Evolutionary conservation across 495 filamentous ascomycete genomes (phyloP).

Genomic region (Halenospora varia): DNA sequence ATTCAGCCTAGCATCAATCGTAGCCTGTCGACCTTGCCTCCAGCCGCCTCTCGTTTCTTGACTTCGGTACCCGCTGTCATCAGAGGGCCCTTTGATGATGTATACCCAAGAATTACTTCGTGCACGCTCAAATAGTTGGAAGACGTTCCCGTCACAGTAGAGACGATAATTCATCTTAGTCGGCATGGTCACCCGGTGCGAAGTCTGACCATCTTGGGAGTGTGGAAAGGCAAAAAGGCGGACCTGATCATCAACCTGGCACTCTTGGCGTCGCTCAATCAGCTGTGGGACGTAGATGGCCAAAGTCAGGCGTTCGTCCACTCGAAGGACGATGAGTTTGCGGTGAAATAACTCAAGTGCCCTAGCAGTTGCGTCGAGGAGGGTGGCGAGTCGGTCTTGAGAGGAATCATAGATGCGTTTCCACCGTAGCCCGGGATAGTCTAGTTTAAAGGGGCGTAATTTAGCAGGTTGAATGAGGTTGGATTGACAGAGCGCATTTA

Average conservation of each 20-base stretch:
- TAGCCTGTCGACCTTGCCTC: slow-evolving; percentile 31
- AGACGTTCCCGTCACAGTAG: slow-evolving; percentile 36
- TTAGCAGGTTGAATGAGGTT: slow-evolving; percentile 30
- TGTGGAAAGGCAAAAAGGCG: slow-evolving; percentile 47
- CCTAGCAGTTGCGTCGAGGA: slow-evolving; percentile 30
- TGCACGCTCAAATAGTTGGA: slow-evolving; percentile 41
- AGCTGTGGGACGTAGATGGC: slow-evolving; percentile 46
- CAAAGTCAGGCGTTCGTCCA: slow-evolving; percentile 43
- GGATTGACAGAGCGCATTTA: slow-evolving; percentile 41
- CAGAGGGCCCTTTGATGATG: slow-evolving; percentile 29
- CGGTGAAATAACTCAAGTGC: slow-evolving; percentile 39
- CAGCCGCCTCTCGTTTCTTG: slow-evolving; percentile 28
- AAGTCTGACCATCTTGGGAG: slow-evolving; percentile 33
- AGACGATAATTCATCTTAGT: slow-evolving; percentile 43
- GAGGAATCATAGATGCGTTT: slow-evolving; percentile 39
- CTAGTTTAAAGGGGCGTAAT: slow-evolving; percentile 31
- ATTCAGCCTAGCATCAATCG: slow-evolving; percentile 36
- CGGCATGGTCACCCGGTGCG: slow-evolving; percentile 32
- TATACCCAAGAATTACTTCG: slow-evolving; percentile 42
- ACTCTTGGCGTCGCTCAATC: slow-evolving; percentile 33
- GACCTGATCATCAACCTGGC: slow-evolving; percentile 35
- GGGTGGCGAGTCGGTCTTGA: slow-evolving; percentile 35
- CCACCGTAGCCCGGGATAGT: slow-evolving; percentile 38
- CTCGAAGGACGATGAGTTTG: slow-evolving; percentile 41
- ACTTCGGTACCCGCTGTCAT: slow-evolving; percentile 36